A percentile compares a stretch with the other conserved stretches of the same genome.
Evolutionary conservation across 495 filamentous ascomycete species (phyloP).

Genomic region (Trypethelium eluteriae): DNA sequence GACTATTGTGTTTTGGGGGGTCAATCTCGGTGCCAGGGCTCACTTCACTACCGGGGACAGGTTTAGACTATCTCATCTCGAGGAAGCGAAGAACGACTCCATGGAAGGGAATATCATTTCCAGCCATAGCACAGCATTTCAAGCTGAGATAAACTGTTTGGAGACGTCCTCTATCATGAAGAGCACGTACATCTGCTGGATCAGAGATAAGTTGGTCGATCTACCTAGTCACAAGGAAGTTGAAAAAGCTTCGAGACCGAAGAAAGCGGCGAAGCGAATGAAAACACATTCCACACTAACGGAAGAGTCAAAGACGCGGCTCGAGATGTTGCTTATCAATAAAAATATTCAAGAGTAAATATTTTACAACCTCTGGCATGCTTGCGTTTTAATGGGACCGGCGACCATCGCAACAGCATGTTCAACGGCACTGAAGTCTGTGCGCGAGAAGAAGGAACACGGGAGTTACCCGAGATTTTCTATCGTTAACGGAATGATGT

Average conservation of each 20-base stretch:
- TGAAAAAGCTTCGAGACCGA: not conserved
- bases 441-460: too few relatives aligned
- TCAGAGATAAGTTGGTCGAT: slow-evolving; percentile 1
- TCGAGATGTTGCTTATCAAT: too few relatives aligned
- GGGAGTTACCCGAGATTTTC: too few relatives aligned
- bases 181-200: not conserved
- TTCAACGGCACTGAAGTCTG: too few relatives aligned
- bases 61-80: not conserved
- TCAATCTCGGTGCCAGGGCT: not conserved
- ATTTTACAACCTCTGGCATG: too few relatives aligned
- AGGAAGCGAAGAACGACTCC: not conserved
- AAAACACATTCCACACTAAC: too few relatives aligned
- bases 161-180: not conserved
- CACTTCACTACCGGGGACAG: not conserved
- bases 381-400: too few relatives aligned
- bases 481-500: too few relatives aligned
- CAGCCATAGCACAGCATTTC: not conserved
- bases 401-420: too few relatives aligned
- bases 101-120: not conserved
- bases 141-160: not conserved
- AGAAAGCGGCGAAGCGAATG: not conserved
- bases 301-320: too few relatives aligned
- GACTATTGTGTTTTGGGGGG: slow-evolving; percentile 1
- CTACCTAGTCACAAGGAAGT: not conserved
- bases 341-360: too few relatives aligned